Evolutionary conservation across 2,329 filamentous ascomycete genomes (phyloP), one percentile per base, ranked within the genome.

Genomic region (Acephala macrosclerotiorum): DNA sequence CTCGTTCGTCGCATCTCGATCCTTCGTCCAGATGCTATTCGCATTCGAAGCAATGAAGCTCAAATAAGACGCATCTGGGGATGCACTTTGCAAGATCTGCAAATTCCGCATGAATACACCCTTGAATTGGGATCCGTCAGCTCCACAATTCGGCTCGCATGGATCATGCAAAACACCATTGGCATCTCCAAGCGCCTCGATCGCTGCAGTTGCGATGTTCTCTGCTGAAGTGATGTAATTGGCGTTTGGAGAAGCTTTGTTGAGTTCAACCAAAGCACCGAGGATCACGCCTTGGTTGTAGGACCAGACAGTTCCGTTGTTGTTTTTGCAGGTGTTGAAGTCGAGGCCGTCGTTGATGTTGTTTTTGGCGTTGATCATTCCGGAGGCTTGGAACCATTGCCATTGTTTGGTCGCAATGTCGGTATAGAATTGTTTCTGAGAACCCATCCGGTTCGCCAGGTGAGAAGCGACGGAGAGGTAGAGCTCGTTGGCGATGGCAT

Each of bases 71-170:
- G 80, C 74, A 33, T 85, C 78, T 0, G 85, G 84, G 1, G 82
- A 82, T 2, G 78, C 84, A 1, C 58, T 63, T 16, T 75, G 73
- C 25, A 93, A 77, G 57, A 84, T 81, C 53, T 82, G 81, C 18
- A 93, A 77, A 73, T 92, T 91, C 26, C 89, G 83, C 58, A 88
- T 82, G 71, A 92, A 92, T 35, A 92, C 81, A 2, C 91, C 91
- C 77, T 93, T 93, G 82, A 93, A 93, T 71, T 91, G 88, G 29
- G 85, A 81, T 1, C 82, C 85, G 66, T 89, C 85, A n/a, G 73
- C 77, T 2, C 73, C 74, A 33, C 74, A 76, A 5, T 83, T 81
- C 0, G 73, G 72, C 70, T 89, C 86, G 69, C 86, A 88, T 8
- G 75, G 68, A 63, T 89, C 87, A 67, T 81, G 82, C 2, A 90